Evolutionary conservation across 139 green algal genomes (phyloP), one percentile per base, ranked within the genome.

Genomic region (Haematococcus lacustris): DNA sequence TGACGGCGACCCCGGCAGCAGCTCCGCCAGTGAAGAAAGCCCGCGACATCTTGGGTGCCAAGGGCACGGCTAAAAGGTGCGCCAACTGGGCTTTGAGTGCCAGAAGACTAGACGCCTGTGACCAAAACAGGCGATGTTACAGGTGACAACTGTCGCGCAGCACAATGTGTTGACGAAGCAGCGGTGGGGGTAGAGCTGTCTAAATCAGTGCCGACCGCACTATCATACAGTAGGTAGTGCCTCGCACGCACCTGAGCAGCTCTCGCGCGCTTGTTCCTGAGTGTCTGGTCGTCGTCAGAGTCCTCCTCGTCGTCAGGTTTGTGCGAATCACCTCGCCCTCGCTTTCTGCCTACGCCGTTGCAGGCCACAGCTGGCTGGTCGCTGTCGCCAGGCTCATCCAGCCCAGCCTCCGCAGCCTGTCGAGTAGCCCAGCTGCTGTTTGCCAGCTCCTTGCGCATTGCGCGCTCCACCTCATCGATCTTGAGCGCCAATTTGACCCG

Each of bases 391-490:
- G 37, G 38, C 7, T 70, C 66, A 40, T 59, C 53, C 26, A 65
- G 59, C 33, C 34, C 67, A 32, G 39, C 57, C 51, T 71, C 61
- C 38, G 73, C 50, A n/a, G 66, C 40, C 26, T 33, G 41, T 3
- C 39, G 47, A 5, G 33, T 25, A 3, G 23, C 38, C 91, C 91
- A 96, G 0, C 66, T 47, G 25, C 61, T 21, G 9, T 93, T 87
- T 1, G 88, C 89, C 3, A 64, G 51, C 26, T 61, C 28, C 80
- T 95, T 95, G 62, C 80, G 82, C 53, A 85, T 47, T 34, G 70
- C 39, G 17, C 89, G 82, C 76, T 87, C 80, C 32, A 88, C 71
- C 38, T 85, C 80, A 71, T 96, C 91, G 17, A 95, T 65, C 17
- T 80, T 72, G 21, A 86, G 39, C 2, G 85, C 87, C 63, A 92